Evolutionary conservation across 192 early-diverging fungal genomes (phyloP).

Genomic region (Neocallimastix lanati): DNA sequence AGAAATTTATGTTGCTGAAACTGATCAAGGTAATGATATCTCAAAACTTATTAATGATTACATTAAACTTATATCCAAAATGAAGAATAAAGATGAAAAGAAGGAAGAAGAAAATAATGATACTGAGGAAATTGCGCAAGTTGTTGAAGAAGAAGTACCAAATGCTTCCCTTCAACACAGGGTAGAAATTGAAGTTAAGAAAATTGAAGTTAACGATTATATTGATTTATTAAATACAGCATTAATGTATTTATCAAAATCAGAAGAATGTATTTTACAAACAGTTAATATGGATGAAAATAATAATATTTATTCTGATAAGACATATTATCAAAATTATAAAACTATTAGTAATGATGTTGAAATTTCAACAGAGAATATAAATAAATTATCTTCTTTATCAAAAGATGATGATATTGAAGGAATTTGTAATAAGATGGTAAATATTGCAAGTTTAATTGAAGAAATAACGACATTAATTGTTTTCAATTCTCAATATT

Average conservation of each 20-base stretch:
- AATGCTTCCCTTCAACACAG: not conserved
- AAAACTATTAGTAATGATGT: not conserved
- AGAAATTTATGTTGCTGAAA: conserved; percentile 29
- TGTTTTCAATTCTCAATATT: not conserved
- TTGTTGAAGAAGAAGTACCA: not conserved
- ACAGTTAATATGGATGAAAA: not conserved
- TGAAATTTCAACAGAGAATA: not conserved
- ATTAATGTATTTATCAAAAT: not conserved
- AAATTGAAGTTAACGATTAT: not conserved
- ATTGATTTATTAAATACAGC: not conserved
- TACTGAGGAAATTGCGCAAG: conserved; percentile 23
- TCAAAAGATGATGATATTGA: not conserved
- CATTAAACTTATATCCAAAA: conserved; percentile 43
- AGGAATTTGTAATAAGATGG: not conserved
- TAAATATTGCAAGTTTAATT: not conserved
- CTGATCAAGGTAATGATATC: conserved; percentile 33
- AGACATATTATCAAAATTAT: not conserved
- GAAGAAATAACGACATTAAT: not conserved
- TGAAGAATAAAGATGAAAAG: conserved; percentile 26
- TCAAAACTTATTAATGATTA: conserved; percentile 34
- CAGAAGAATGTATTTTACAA: not conserved
- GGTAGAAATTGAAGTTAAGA: not conserved
- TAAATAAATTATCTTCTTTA: not conserved
- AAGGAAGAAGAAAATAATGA: conserved; percentile 19
- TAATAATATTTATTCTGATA: not conserved